Evolutionary conservation across 2,329 filamentous ascomycete species (phyloP).

Genomic region (Dichotomopilus funicola): DNA sequence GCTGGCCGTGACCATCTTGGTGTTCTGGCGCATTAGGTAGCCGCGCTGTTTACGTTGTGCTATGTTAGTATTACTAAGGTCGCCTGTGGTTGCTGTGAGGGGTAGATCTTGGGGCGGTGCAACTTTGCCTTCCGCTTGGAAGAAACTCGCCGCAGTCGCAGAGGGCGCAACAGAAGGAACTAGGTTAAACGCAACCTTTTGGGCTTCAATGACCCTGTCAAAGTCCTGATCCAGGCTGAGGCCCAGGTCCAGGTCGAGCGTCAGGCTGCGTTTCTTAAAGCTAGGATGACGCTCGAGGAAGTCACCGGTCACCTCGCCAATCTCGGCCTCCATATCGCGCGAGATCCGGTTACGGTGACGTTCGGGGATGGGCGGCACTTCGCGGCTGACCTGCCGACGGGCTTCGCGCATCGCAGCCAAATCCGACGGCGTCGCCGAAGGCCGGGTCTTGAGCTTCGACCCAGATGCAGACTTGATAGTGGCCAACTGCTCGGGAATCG

Average conservation of each 20-base stretch:
- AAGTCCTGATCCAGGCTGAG: constrained; percentile 89
- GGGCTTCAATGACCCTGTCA: constrained; percentile 86
- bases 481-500: constrained; percentile 73
- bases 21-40: constrained; percentile 98
- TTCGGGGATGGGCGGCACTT: constrained; percentile 58
- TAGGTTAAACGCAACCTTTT: constrained; percentile 72
- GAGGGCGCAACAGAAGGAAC: constrained; percentile 20
- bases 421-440: constrained; percentile 82
- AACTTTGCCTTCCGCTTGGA: constrained; percentile 42
- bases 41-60: constrained; percentile 72
- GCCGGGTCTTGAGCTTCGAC: constrained; percentile 79
- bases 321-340: constrained; percentile 38
- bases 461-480: constrained; percentile 80
- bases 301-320: constrained; percentile 32
- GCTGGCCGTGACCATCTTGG: constrained; percentile 91
- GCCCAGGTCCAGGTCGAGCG: constrained; percentile 73
- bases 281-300: constrained; percentile 60
- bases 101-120: constrained; percentile 17
- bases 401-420: constrained; percentile 77
- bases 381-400: constrained; percentile 76
- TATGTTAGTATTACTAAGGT: constrained; percentile 51
- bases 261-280: constrained; percentile 76
- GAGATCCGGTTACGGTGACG: constrained; percentile 52
- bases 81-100: constrained; percentile 15
- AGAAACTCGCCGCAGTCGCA: constrained; percentile 21